phyloP scores from a whole-genome alignment of 352 stramenopile species.

The Pythium diclinum region DNA sequence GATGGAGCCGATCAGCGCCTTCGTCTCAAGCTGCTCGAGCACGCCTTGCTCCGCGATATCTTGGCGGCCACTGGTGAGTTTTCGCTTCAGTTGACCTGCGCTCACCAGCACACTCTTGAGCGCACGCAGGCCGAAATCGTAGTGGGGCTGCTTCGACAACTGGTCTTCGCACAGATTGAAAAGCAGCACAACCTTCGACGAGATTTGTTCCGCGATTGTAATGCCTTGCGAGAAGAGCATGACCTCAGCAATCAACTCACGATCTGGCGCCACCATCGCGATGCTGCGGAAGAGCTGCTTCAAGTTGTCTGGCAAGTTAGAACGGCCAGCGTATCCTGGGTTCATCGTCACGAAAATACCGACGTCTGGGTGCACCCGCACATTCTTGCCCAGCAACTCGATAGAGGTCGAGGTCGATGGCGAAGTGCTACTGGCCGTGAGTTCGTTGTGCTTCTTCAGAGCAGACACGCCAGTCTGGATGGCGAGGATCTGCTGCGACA shows the following conservation, averaged over 20 bases:
- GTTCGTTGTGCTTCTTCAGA: slow-evolving; percentile 61
- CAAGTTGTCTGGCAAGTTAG: slow-evolving; percentile 97
- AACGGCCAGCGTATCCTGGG: slow-evolving; percentile 98
- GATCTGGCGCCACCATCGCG: slow-evolving; percentile 99
- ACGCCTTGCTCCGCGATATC: slow-evolving; percentile 27
- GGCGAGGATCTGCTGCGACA: slow-evolving; percentile 99
- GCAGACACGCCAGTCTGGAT: slow-evolving; percentile 98
- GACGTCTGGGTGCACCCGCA: slow-evolving; percentile 96
- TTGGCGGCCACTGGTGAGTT: slow-evolving; percentile 62
- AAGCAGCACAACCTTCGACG: slow-evolving; percentile 96
- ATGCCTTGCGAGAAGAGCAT: slow-evolving; percentile 99
- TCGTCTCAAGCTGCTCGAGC: slow-evolving; percentile 88
- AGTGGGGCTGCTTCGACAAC: slow-evolving; percentile 99
- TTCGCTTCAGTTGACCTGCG: slow-evolving; percentile 97
- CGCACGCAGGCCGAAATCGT: slow-evolving; percentile 99
- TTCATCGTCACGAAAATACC: slow-evolving; percentile 99
- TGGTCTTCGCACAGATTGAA: slow-evolving; percentile 98
- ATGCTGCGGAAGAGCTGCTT: slow-evolving; percentile 99
- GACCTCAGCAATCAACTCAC: slow-evolving; percentile 99
- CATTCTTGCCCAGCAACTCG: slow-evolving; percentile 94
- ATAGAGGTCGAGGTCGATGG: slow-evolving; percentile 62
- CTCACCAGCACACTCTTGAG: slow-evolving; percentile 99
- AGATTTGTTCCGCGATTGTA: slow-evolving; percentile 95
- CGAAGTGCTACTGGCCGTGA: slow-evolving; percentile 25
- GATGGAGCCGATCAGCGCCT: slow-evolving; percentile 95